Percentiles rank a stretch among this genome's conserved stretches.
phyloP scores from a whole-genome alignment of 257 asterid species.

The Mentha longifolia region DNA sequence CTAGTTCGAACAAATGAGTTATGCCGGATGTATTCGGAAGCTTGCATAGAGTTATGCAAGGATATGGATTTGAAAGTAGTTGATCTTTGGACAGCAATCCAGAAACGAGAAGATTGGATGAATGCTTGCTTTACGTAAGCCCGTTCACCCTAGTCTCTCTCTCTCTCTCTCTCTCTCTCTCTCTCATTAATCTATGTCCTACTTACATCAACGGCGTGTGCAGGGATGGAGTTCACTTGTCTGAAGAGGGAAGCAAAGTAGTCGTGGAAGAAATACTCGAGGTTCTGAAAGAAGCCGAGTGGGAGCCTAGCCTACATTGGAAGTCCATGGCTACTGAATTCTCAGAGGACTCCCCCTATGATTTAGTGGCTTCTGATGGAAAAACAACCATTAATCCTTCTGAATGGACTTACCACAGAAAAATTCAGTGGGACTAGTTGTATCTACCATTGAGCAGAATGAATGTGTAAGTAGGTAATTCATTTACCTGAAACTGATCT shows the following conservation, averaged over 20 bases:
- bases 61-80: slow-evolving; percentile 54
- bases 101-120: slow-evolving; percentile 51
- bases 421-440: slow-evolving; percentile 21
- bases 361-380: slow-evolving; percentile 50
- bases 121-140: slow-evolving; percentile 54
- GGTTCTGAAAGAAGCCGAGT: slow-evolving; percentile 57
- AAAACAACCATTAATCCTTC: slow-evolving; percentile 44
- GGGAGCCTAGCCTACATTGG: slow-evolving; percentile 76
- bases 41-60: slow-evolving; percentile 54
- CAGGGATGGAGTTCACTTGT: slow-evolving; percentile 77
- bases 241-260: slow-evolving; percentile 62
- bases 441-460: background rate
- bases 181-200: background rate
- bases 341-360: slow-evolving; percentile 56
- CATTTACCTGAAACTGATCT: background rate
- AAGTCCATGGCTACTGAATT: slow-evolving; percentile 56
- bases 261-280: slow-evolving; percentile 63
- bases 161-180: too few species aligned
- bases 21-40: slow-evolving; percentile 60
- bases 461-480: slow-evolving; percentile 8
- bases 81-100: slow-evolving; percentile 58
- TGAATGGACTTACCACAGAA: slow-evolving; percentile 19
- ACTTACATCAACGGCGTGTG: background rate
- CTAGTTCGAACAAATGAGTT: slow-evolving; percentile 57
- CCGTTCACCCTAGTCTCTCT: background rate